Conservation (phyloP, 345 rosid genomes). For the Pistacia integerrima region DNA sequence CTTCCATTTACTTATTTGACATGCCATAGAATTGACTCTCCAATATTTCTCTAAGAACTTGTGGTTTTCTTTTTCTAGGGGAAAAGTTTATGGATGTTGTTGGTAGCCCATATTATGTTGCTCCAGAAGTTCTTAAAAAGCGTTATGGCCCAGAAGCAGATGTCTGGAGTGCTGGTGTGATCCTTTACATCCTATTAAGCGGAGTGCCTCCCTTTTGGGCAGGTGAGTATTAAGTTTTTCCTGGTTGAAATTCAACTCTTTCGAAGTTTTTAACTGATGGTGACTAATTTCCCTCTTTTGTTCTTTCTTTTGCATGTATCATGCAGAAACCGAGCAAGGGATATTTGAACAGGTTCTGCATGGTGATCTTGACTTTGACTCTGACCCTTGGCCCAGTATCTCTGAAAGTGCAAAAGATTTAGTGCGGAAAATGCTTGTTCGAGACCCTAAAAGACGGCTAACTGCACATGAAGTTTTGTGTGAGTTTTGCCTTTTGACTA, state of each 20-base stretch:
- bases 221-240: conserved; percentile 44
- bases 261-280: neutral
- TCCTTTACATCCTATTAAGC: conserved; percentile 78
- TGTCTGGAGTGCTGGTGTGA: conserved; percentile 98
- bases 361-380: conserved; percentile 79
- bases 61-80: conserved; percentile 37
- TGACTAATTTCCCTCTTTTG: conserved; percentile 9
- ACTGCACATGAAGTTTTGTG: conserved; percentile 87
- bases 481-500: conserved; percentile 39
- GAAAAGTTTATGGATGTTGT: conserved; percentile 80
- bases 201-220: conserved; percentile 98
- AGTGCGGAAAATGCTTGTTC: conserved; percentile 80
- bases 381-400: conserved; percentile 91
- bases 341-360: conserved; percentile 85
- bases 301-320: conserved; percentile 13
- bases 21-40: neutral
- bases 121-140: conserved; percentile 83
- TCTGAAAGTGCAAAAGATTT: conserved; percentile 89
- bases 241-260: conserved; percentile 4
- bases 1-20: conserved; percentile 2
- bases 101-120: conserved; percentile 94
- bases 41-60: neutral
- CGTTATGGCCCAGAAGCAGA: conserved; percentile 86
- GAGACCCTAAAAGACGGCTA: conserved; percentile 74
- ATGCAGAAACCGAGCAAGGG: conserved; percentile 80